A percentile compares a stretch with the other conserved stretches of the same genome.
phyloP scores from a whole-genome alignment of 2,329 filamentous ascomycete species.

The Triangularia setosa region DNA sequence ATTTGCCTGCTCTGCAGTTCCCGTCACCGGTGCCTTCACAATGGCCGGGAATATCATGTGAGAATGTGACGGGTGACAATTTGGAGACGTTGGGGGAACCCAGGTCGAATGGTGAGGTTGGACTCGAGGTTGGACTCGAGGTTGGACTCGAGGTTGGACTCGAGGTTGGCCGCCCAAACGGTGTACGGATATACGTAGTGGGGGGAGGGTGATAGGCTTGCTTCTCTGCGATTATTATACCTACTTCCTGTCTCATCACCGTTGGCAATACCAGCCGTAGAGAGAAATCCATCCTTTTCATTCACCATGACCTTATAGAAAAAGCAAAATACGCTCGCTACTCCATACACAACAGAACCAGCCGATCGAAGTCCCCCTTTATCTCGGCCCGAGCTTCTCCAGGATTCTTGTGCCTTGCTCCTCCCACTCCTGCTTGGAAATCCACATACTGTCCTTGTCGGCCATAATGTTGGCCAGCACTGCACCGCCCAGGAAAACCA shows the following conservation, averaged over 20 bases:
- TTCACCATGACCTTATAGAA: conserved; percentile 1
- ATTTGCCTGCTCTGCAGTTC: neutral
- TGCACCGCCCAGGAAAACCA: conserved; percentile 95
- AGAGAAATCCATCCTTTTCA: conserved; percentile 3
- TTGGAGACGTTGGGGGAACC: neutral
- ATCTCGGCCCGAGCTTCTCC: conserved; percentile 91
- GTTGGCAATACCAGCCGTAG: neutral
- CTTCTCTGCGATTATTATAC: neutral
- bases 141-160: neutral
- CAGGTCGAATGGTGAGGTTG: neutral
- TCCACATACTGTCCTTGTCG: conserved; percentile 99
- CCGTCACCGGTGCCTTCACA: neutral
- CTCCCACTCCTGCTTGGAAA: conserved; percentile 93
- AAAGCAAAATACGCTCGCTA: conserved; percentile 18
- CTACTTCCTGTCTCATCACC: neutral
- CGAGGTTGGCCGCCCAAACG: neutral
- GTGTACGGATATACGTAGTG: neutral
- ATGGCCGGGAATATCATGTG: neutral
- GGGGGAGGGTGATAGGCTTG: neutral
- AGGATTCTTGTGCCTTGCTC: conserved; percentile 82
- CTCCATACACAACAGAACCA: conserved; percentile 13
- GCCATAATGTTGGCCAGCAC: conserved; percentile 99
- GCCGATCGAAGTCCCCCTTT: conserved; percentile 25
- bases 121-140: neutral
- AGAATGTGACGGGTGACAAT: neutral